Percentiles rank a stretch among this genome's conserved stretches.
Conservation (phyloP, 768 basidiomycete genomes). For the Zangia roseola region DNA sequence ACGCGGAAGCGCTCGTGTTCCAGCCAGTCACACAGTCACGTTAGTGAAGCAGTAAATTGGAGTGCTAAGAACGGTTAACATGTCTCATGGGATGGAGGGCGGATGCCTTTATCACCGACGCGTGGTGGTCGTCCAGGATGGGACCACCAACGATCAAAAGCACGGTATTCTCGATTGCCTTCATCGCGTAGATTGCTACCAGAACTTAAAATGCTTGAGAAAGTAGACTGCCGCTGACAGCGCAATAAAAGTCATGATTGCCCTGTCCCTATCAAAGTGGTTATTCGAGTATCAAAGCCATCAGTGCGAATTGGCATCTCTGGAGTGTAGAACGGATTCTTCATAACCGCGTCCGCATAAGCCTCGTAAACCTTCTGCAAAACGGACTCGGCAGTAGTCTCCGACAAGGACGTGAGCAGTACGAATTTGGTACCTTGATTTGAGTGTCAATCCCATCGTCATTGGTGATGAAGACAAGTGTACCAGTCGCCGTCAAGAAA, state of each 20-base stretch:
- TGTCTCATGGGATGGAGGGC: no score
- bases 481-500: constrained; percentile 87
- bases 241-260: constrained; percentile 16
- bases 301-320: constrained; percentile 98
- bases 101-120: no score
- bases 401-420: constrained; percentile 77
- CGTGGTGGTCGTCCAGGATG: no score
- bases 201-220: neutral
- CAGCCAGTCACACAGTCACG: no score
- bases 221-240: neutral
- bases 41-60: no score
- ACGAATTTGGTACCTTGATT: constrained; percentile 91
- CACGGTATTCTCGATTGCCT: neutral
- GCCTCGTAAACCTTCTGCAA: constrained; percentile 89
- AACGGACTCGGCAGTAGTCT: constrained; percentile 64
- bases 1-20: no score
- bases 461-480: neutral
- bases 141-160: no score
- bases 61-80: no score
- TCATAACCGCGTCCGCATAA: constrained; percentile 96
- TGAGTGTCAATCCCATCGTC: neutral
- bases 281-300: constrained; percentile 76
- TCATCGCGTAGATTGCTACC: neutral
- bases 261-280: constrained; percentile 52
- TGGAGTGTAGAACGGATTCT: constrained; percentile 98